Percentiles rank a stretch among this genome's conserved stretches.
Evolutionary conservation across 2,329 filamentous ascomycete species (phyloP).

Genomic region (Triangularia verruculosa): DNA sequence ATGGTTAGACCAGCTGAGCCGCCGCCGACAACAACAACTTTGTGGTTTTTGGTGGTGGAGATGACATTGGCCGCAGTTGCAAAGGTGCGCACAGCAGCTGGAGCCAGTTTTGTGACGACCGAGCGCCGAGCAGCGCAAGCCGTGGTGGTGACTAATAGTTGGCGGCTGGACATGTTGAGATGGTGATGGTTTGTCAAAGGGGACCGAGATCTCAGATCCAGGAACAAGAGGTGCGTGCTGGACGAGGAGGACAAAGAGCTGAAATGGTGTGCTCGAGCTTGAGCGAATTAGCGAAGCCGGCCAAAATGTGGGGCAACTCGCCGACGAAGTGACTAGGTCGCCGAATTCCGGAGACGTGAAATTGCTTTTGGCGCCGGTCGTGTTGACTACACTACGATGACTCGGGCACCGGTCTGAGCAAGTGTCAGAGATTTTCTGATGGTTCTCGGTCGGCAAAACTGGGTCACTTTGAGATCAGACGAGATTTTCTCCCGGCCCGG

Average conservation of each 20-base stretch:
- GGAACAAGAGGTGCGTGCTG: background rate
- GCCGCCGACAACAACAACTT: conserved; percentile 64
- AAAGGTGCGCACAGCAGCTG: conserved; percentile 14
- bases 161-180: conserved; percentile 13
- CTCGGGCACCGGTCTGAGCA: background rate
- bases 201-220: background rate
- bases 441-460: background rate
- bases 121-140: conserved; percentile 3
- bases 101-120: background rate
- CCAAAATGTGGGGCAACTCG: background rate
- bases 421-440: background rate
- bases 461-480: background rate
- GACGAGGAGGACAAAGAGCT: background rate
- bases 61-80: conserved; percentile 14
- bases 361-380: background rate
- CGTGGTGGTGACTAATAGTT: conserved; percentile 14
- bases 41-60: conserved; percentile 43
- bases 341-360: conserved; percentile 1
- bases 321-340: background rate
- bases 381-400: background rate
- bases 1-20: conserved; percentile 64
- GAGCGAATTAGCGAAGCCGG: conserved; percentile 4
- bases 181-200: background rate
- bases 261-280: background rate
- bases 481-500: background rate